These are phyloP conservation scores for Syzygium malaccense DNA, from an alignment of 441 rosid species.

Conservation along the genomic window DNA sequence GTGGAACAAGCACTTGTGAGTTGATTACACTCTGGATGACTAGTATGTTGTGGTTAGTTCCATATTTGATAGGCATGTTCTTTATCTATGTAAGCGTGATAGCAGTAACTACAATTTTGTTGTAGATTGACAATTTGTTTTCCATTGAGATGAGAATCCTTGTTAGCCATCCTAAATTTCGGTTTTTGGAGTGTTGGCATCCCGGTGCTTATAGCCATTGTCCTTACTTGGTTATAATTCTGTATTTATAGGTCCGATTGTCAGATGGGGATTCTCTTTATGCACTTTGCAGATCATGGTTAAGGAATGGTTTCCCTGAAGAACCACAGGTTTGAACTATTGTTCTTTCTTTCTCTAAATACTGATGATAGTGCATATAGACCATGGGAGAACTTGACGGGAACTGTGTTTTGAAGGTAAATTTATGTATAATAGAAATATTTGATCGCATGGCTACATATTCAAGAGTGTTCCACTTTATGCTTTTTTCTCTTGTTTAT, in stretches of 20 bases:
- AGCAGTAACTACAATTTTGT: neutral
- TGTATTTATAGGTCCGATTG: conserved; percentile 19
- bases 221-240: neutral
- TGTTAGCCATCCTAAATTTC: neutral
- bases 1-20: neutral
- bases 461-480: neutral
- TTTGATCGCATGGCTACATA: neutral
- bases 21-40: neutral
- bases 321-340: conserved; percentile 50
- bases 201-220: neutral
- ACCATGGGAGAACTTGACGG: neutral
- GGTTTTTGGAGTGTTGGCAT: neutral
- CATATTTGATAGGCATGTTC: neutral
- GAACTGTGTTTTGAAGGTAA: neutral
- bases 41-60: neutral
- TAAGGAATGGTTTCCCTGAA: conserved; percentile 76
- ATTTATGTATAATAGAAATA: neutral
- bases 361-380: neutral
- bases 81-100: neutral
- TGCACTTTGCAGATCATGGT: conserved; percentile 84
- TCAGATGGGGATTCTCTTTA: conserved; percentile 70
- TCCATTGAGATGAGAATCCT: neutral
- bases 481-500: neutral
- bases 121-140: neutral
- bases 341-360: neutral